Conservation (phyloP, 2,329 filamentous ascomycete genomes). For the Microcyclosporella mali region DNA sequence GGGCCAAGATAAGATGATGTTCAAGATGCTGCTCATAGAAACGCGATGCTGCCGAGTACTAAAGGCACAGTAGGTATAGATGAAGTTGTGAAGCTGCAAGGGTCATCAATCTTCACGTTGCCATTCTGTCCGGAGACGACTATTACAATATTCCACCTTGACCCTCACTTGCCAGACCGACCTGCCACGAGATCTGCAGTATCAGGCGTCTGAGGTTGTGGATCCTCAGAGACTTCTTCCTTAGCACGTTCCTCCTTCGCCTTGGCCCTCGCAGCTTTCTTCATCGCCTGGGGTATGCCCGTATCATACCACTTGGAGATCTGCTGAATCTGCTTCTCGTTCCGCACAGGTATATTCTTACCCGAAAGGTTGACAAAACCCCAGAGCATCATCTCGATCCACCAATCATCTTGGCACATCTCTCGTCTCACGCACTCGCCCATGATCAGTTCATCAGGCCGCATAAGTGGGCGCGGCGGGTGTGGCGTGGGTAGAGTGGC, state of each 20-base stretch:
- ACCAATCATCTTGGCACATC: slow-evolving; percentile 49
- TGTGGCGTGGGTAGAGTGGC: not conserved
- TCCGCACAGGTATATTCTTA: not conserved
- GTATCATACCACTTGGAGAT: not conserved
- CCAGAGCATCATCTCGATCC: slow-evolving; percentile 55
- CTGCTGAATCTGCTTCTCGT: slow-evolving; percentile 6
- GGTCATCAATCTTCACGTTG: no score
- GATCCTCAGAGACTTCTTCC: not conserved
- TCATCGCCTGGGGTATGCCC: not conserved
- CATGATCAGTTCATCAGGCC: slow-evolving; percentile 44
- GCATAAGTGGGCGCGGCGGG: slow-evolving; percentile 8
- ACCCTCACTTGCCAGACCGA: not conserved
- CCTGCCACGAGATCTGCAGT: no score
- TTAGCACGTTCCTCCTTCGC: not conserved
- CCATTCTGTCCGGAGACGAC: not conserved
- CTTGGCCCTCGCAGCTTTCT: not conserved
- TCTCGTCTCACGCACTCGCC: slow-evolving; percentile 50
- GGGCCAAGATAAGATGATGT: not conserved
- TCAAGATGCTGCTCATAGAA: not conserved
- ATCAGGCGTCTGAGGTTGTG: not conserved
- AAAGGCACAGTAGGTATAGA: not conserved
- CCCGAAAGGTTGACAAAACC: slow-evolving; percentile 36
- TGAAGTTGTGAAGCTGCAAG: not conserved
- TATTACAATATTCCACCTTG: not conserved
- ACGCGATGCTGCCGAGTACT: not conserved